Conservation (phyloP, 768 basidiomycete genomes). For the Leucosporidium yakuticum region DNA sequence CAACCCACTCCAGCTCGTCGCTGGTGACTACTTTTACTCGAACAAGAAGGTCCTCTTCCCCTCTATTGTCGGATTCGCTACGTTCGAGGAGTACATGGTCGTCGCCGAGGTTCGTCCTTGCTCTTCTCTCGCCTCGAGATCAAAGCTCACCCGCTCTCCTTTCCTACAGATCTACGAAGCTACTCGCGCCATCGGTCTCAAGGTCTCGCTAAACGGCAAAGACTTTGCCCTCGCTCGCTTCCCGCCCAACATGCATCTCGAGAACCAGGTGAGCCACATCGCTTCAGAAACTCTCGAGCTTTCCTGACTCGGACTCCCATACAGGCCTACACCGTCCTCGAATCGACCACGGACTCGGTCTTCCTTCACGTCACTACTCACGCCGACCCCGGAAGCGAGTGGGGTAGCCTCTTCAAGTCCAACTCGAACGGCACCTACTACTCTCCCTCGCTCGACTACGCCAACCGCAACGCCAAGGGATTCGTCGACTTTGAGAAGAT, state of each 20-base stretch:
- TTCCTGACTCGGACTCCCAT: background rate
- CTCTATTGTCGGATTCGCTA: constrained; percentile 86
- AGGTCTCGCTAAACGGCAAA: constrained; percentile 84
- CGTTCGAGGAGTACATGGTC: constrained; percentile 92
- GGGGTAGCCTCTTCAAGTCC: constrained; percentile 89
- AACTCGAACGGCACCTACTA: constrained; percentile 99
- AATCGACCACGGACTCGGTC: constrained; percentile 84
- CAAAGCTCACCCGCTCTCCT: background rate
- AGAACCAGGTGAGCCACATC: constrained; percentile 66
- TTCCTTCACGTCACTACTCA: constrained; percentile 96
- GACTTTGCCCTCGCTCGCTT: constrained; percentile 80
- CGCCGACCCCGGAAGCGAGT: constrained; percentile 62
- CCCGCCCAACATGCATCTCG: constrained; percentile 82
- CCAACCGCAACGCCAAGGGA: constrained; percentile 79
- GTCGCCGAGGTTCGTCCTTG: constrained; percentile 74
- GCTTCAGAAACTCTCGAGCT: background rate
- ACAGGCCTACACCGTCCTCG: constrained; percentile 86
- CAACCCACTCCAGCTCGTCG: constrained; percentile 72
- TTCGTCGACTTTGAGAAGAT: constrained; percentile 98
- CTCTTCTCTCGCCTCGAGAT: background rate
- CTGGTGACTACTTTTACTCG: constrained; percentile 65
- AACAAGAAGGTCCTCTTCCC: constrained; percentile 74
- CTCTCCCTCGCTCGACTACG: constrained; percentile 73
- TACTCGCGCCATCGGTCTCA: constrained; percentile 56
- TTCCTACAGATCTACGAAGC: constrained; percentile 47